Evolutionary conservation across 2,329 filamentous ascomycete species (phyloP).

Genomic region (Geosmithia flava): DNA sequence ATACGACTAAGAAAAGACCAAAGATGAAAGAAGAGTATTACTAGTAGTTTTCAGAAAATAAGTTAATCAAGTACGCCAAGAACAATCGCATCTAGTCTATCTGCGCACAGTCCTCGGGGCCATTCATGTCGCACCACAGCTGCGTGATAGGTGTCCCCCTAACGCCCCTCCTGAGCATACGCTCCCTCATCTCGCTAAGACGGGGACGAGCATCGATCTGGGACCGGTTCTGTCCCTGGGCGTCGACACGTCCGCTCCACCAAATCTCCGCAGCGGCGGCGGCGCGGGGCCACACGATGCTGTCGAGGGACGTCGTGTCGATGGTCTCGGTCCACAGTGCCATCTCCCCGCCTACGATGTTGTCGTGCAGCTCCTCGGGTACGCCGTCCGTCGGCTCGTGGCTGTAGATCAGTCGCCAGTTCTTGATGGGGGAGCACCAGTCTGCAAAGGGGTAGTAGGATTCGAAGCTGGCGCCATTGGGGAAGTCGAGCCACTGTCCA

Average conservation of each 20-base stretch:
- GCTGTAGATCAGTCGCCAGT: slow-evolving; percentile 70
- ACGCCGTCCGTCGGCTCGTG: slow-evolving; percentile 63
- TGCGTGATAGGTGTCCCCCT: slow-evolving; percentile 54
- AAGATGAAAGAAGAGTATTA: too few relatives aligned
- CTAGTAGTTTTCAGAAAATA: too few relatives aligned
- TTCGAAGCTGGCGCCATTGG: slow-evolving; percentile 37
- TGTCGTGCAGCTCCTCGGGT: slow-evolving; percentile 44
- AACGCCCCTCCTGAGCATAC: slow-evolving; percentile 58
- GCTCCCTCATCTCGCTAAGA: slow-evolving; percentile 64
- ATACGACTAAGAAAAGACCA: too few relatives aligned
- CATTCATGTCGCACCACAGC: slow-evolving; percentile 53
- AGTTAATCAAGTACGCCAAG: neutral
- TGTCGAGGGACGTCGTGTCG: slow-evolving; percentile 64
- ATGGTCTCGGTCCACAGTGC: slow-evolving; percentile 74
- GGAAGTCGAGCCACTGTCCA: slow-evolving; percentile 67
- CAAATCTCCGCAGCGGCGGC: slow-evolving; percentile 66
- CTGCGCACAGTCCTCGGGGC: slow-evolving; percentile 1
- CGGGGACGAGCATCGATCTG: slow-evolving; percentile 58
- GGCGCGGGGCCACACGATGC: slow-evolving; percentile 65
- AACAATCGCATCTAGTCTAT: neutral
- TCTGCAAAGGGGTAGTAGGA: slow-evolving; percentile 59
- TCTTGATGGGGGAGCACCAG: slow-evolving; percentile 72
- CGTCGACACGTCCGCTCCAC: slow-evolving; percentile 63
- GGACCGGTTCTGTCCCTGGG: slow-evolving; percentile 53
- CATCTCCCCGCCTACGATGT: slow-evolving; percentile 71